Base-by-base conservation (phyloP, 495 filamentous ascomycete species). In the Friedmanniomyces endolithicus region DNA sequence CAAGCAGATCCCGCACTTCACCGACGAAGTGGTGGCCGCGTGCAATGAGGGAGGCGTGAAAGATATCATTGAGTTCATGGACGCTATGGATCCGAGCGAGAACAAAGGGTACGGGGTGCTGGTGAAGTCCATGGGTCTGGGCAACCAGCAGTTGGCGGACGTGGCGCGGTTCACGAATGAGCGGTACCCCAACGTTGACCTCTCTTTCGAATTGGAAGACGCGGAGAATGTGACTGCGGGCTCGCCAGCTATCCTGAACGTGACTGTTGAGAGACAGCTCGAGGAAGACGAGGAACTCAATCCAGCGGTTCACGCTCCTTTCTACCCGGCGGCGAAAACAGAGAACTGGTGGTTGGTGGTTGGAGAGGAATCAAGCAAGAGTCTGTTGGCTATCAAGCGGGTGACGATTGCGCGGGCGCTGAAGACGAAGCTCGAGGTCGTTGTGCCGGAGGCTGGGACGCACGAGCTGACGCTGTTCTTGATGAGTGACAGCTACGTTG, bases 341-440 rank as follows among this genome's bases (percentile, higher is more conserved):
- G 94, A 99, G 78, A 96, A 88, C 65, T 99, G 90, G 90, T 88
- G 95, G 75, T 75, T 99, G 45, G 87, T 99, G 11, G 86, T 94
- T 37, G 92, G 90, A 23, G 81, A 87, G 35, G 87, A 94, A 71
- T 85, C 78, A 62, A 86, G 84, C 48, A 90, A 87, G 75, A 87
- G 74, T 48, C 71, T 95, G 52, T 75, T 95, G 45, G 92, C 87
- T 3, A 94, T 99, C 73, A 97, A 97, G 77, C 78, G 90, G 53
- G 81, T 99, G 48, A 95, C 88, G 0, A 83, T 99, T 56, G 86
- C 80, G 39, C 78, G 76, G 56, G 80, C 81, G 64, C 65, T 95
- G 60, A 85, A 89, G 60, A 74, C 86, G 48, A 82, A 78, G 65
- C 72, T 99, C 50, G 90, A 96, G 70, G 95, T 86, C 72, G 84